Percentiles rank a stretch among this genome's conserved stretches.
phyloP scores from a whole-genome alignment of 306 rosid genomes.

The Quercus alba region DNA sequence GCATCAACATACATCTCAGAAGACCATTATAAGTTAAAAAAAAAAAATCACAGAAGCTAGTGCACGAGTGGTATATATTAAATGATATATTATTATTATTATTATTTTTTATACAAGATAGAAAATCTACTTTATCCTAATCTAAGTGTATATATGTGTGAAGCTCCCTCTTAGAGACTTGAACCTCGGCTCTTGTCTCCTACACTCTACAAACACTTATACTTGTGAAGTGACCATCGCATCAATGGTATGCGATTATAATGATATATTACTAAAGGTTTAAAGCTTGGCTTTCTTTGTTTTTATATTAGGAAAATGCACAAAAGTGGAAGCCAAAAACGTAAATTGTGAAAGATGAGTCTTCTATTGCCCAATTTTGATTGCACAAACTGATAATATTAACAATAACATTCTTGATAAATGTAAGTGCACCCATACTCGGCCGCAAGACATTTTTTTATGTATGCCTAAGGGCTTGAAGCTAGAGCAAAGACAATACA shows the following conservation, averaged over 20 bases:
- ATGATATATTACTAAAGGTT: too few species aligned
- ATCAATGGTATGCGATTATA: too few species aligned
- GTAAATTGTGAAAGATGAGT: neutral
- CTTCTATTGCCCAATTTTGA: neutral
- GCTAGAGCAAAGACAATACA: neutral
- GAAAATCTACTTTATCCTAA: too few species aligned
- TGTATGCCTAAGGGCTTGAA: neutral
- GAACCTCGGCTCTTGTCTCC: too few species aligned
- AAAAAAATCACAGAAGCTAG: neutral
- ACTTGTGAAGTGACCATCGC: too few species aligned
- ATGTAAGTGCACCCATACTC: neutral
- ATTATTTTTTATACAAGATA: too few species aligned
- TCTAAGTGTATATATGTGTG: too few species aligned
- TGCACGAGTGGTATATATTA: neutral
- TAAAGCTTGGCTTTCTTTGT: neutral
- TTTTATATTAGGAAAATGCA: neutral
- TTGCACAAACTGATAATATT: neutral
- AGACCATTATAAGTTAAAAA: too few species aligned
- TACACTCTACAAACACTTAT: too few species aligned
- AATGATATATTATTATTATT: too few species aligned
- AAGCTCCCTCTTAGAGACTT: too few species aligned
- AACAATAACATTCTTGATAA: neutral
- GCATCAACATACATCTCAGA: too few species aligned
- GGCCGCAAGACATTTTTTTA: neutral
- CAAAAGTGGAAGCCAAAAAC: neutral